Evolutionary conservation across 805 yeast species (phyloP).

Genomic region (Saccharomycopsis selenospora): DNA sequence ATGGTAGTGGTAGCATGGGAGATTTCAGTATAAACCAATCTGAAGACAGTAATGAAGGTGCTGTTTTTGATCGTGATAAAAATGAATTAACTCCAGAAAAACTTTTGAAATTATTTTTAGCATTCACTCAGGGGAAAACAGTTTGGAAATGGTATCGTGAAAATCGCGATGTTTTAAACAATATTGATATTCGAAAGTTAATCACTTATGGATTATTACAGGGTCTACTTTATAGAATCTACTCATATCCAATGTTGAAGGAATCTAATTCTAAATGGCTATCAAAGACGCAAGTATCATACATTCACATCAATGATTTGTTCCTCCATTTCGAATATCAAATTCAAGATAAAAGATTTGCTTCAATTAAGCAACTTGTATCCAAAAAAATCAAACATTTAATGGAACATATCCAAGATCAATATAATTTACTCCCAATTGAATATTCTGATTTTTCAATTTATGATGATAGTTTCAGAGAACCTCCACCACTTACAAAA

Average conservation of each 20-base stretch:
- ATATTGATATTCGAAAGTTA: conserved; percentile 78
- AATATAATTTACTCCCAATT: conserved; percentile 10
- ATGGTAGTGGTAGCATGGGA: conserved; percentile 5
- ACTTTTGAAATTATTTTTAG: conserved; percentile 66
- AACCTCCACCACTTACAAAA: background rate
- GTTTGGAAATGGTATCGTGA: conserved; percentile 77
- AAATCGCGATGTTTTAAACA: conserved; percentile 35
- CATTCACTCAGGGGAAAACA: conserved; percentile 70
- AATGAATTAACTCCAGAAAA: conserved; percentile 55
- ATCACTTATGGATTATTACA: conserved; percentile 80
- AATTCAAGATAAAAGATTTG: background rate
- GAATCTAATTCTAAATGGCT: conserved; percentile 26
- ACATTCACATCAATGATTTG: background rate
- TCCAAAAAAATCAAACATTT: background rate
- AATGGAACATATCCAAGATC: background rate
- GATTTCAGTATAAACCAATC: conserved; percentile 12
- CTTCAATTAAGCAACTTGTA: background rate
- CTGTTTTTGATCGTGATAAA: conserved; percentile 8
- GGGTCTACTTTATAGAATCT: conserved; percentile 74
- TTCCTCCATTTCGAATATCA: background rate
- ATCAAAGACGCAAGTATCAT: conserved; percentile 13
- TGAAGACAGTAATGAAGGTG: conserved; percentile 4
- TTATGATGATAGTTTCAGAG: background rate
- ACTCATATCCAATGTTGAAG: conserved; percentile 62
- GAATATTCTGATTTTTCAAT: conserved; percentile 3